These are phyloP conservation scores for Fusarium buharicum DNA, from an alignment of 2,329 filamentous ascomycete genomes.

Conservation along the genomic window DNA sequence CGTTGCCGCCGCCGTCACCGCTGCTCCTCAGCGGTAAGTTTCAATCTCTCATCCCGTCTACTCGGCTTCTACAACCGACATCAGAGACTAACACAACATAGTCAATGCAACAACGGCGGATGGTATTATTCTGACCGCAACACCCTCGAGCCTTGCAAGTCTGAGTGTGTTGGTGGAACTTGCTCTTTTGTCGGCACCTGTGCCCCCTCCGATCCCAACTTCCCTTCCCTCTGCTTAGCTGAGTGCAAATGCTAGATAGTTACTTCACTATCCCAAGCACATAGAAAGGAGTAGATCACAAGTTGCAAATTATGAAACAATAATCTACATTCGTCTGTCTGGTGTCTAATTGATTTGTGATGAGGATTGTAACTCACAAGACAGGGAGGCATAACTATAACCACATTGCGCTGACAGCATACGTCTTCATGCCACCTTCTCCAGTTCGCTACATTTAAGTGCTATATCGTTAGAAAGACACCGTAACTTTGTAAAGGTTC, in stretches of 20 bases:
- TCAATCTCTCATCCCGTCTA: too few relatives aligned
- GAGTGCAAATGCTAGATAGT: slow-evolving; percentile 2
- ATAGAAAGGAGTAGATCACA: too few relatives aligned
- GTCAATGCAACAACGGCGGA: slow-evolving; percentile 9
- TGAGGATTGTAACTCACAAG: too few relatives aligned
- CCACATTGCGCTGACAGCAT: too few relatives aligned
- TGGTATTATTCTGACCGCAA: slow-evolving; percentile 19
- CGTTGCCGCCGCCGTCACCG: not conserved
- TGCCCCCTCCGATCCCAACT: not conserved
- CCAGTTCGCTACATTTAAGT: too few relatives aligned
- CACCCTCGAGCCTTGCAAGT: slow-evolving; percentile 26
- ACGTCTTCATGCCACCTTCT: too few relatives aligned
- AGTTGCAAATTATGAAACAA: too few relatives aligned
- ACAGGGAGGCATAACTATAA: too few relatives aligned
- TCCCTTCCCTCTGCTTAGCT: slow-evolving; percentile 9
- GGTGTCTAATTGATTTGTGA: too few relatives aligned
- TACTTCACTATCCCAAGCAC: not conserved
- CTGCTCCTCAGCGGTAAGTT: slow-evolving; percentile 8
- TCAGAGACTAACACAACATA: not conserved
- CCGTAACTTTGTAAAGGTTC: too few relatives aligned
- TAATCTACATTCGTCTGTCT: too few relatives aligned
- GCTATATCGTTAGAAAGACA: too few relatives aligned
- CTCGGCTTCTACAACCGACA: not conserved
- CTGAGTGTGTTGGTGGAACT: slow-evolving; percentile 7
- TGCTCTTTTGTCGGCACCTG: not conserved